Conservation (phyloP, 2,329 filamentous ascomycete species). For the Fusarium globosum region DNA sequence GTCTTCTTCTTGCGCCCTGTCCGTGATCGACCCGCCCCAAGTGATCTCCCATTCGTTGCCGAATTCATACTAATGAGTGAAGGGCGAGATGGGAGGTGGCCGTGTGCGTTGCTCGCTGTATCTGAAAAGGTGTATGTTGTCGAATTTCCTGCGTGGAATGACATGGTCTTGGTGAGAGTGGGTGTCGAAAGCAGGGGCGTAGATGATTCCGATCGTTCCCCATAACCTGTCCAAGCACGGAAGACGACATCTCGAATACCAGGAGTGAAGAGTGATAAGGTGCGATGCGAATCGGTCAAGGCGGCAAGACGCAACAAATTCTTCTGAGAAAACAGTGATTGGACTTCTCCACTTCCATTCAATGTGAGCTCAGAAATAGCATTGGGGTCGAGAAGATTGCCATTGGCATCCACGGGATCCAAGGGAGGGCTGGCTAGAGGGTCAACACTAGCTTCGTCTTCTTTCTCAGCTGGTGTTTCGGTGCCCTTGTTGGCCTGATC, state of each 20-base stretch:
- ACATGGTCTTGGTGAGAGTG: constrained; percentile 71
- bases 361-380: constrained; percentile 82
- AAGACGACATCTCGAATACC: constrained; percentile 92
- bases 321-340: constrained; percentile 95
- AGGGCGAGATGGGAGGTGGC: constrained; percentile 74
- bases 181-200: constrained; percentile 61
- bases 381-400: constrained; percentile 79
- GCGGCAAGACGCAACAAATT: constrained; percentile 86
- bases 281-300: constrained; percentile 88
- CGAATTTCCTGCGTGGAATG: constrained; percentile 65
- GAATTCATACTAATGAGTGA: constrained; percentile 73
- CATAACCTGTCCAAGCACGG: constrained; percentile 86
- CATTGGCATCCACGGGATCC: constrained; percentile 83
- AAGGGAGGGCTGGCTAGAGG: constrained; percentile 84
- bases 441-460: constrained; percentile 74
- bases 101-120: constrained; percentile 71
- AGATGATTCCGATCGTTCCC: constrained; percentile 73
- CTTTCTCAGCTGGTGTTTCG: constrained; percentile 60
- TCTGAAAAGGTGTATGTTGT: constrained; percentile 82
- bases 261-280: constrained; percentile 90
- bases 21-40: constrained; percentile 71
- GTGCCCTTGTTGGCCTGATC: constrained; percentile 72
- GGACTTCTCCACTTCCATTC: constrained; percentile 82
- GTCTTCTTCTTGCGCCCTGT: constrained; percentile 83
- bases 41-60: constrained; percentile 69